Conservation (phyloP, 805 yeast genomes). For the Barnettozyma vustinii region DNA sequence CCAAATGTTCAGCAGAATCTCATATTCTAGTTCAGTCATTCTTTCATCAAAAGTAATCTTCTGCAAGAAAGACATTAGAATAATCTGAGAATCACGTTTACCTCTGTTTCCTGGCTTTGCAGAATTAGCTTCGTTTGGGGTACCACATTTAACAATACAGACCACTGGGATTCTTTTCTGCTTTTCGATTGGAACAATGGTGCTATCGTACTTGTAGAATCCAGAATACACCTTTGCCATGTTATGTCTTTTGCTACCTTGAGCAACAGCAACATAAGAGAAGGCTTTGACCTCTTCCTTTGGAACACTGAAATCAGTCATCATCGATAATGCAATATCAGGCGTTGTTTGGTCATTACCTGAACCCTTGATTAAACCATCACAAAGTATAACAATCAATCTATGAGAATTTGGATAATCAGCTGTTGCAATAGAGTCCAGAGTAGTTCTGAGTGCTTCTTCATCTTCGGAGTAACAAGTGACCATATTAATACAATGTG, state of each 20-base stretch:
- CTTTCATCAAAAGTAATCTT: conserved; percentile 86
- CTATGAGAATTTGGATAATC: conserved; percentile 96
- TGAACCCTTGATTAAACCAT: conserved; percentile 91
- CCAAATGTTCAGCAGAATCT: conserved; percentile 70
- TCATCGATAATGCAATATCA: conserved; percentile 81
- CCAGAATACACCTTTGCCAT: conserved; percentile 98
- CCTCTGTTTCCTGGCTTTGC: conserved; percentile 92
- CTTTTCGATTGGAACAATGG: conserved; percentile 68
- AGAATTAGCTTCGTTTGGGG: conserved; percentile 67
- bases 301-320: conserved; percentile 70
- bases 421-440: conserved; percentile 92
- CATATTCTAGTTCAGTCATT: conserved; percentile 87
- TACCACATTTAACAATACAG: conserved; percentile 81
- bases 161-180: conserved; percentile 84
- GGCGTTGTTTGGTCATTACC: conserved; percentile 88
- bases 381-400: conserved; percentile 79
- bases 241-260: conserved; percentile 91
- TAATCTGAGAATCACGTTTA: conserved; percentile 90
- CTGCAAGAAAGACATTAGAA: conserved; percentile 86
- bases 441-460: conserved; percentile 76
- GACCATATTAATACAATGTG: conserved; percentile 69
- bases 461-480: conserved; percentile 95
- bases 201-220: conserved; percentile 78
- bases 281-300: conserved; percentile 72
- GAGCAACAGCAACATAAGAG: conserved; percentile 93